Evolutionary conservation across 371 early-diverging fungal genomes (phyloP).

Genomic region (Mucor saturninus): DNA sequence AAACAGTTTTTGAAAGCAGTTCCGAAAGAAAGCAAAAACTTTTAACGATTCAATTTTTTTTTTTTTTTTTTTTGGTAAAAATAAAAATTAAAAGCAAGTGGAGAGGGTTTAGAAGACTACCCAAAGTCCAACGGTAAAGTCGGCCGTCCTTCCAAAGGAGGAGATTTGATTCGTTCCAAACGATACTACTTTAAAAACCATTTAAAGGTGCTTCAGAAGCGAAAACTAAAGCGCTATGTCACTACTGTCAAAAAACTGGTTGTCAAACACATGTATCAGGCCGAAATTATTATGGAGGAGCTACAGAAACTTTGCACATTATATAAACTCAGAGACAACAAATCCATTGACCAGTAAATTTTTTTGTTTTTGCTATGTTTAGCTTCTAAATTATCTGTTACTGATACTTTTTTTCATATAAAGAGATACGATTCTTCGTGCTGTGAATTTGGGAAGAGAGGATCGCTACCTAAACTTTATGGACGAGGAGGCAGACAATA

Average conservation of each 20-base stretch:
- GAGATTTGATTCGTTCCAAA: constrained; percentile 5
- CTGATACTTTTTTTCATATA: not conserved
- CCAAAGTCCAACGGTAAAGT: not conserved
- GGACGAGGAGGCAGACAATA: not conserved
- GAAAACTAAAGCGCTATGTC: constrained; percentile 11
- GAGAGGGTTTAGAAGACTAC: not conserved
- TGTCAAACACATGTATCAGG: not conserved
- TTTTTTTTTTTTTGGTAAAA: not conserved
- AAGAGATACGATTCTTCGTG: not conserved
- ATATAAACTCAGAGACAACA: not conserved
- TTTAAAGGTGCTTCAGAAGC: constrained; percentile 6
- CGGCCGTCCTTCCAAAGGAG: constrained; percentile 19
- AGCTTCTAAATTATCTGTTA: not conserved
- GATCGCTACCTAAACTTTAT: constrained; percentile 8
- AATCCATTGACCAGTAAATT: not conserved
- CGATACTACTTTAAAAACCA: constrained; percentile 19
- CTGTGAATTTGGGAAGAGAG: constrained; percentile 5
- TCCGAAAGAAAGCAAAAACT: not conserved
- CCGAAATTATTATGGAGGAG: not conserved
- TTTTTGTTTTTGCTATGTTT: not conserved
- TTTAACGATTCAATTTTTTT: too few relatives aligned
- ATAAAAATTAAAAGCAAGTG: not conserved
- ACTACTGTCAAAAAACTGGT: constrained; percentile 7
- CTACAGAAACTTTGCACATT: not conserved
- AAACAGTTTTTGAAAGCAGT: not conserved